These are phyloP conservation scores for Anthracocystis panici-leucophaei DNA, from an alignment of 1,284 basidiomycete species.

Conservation along the genomic window DNA sequence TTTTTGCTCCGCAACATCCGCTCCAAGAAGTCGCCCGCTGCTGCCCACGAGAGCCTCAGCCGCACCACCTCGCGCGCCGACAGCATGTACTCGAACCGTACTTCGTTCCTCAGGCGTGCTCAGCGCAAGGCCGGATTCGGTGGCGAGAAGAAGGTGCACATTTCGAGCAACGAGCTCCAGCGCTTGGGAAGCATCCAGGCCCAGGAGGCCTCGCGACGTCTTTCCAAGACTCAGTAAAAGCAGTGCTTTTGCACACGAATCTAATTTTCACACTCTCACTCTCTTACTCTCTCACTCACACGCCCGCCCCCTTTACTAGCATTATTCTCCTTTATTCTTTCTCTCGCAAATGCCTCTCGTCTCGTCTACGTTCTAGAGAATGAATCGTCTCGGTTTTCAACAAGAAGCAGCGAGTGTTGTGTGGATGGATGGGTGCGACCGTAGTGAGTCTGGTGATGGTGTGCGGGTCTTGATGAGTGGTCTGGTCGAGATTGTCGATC, in stretches of 20 bases:
- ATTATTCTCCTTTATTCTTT: conserved; percentile 2
- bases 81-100: conserved; percentile 92
- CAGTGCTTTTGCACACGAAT: neutral
- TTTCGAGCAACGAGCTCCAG: conserved; percentile 80
- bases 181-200: conserved; percentile 87
- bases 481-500: too few relatives aligned
- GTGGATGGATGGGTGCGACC: neutral
- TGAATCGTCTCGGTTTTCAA: conserved; percentile 4
- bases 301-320: neutral
- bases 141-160: conserved; percentile 76
- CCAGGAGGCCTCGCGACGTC: conserved; percentile 78
- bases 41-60: conserved; percentile 77
- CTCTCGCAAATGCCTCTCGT: neutral
- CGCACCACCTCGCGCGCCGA: conserved; percentile 92
- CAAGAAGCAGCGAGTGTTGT: neutral
- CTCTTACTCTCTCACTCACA: neutral
- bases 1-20: conserved; percentile 71
- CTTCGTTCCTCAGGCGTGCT: conserved; percentile 86
- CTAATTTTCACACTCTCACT: neutral
- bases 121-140: conserved; percentile 86
- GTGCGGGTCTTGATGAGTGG: too few relatives aligned
- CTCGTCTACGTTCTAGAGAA: conserved; percentile 2
- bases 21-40: conserved; percentile 71
- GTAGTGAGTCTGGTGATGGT: neutral
- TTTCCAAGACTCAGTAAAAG: conserved; percentile 74